Conservation (phyloP, 306 rosid genomes). For the Luffa acutangula region DNA sequence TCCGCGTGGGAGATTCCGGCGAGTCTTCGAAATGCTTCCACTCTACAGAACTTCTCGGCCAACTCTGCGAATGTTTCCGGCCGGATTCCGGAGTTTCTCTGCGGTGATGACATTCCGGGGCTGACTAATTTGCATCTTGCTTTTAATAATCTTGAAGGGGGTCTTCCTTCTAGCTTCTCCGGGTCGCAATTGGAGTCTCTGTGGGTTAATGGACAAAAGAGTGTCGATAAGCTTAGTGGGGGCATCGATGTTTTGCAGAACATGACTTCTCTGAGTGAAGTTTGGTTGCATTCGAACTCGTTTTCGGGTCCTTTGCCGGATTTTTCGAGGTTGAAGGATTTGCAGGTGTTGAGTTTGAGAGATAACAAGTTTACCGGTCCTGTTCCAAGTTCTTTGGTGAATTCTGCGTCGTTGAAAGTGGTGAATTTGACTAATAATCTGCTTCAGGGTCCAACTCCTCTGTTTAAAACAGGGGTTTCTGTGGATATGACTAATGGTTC, state of each 20-base stretch:
- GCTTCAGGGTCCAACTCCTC: constrained; percentile 63
- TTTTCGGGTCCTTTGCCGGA: constrained; percentile 67
- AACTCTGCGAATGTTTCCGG: constrained; percentile 60
- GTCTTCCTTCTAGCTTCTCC: constrained; percentile 38
- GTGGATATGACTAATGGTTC: constrained; percentile 54
- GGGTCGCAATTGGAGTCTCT: constrained; percentile 47
- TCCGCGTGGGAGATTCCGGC: constrained; percentile 57
- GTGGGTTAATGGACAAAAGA: constrained; percentile 75
- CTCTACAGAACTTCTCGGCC: constrained; percentile 68
- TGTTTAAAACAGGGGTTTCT: constrained; percentile 31
- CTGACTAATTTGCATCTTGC: constrained; percentile 58
- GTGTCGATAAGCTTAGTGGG: constrained; percentile 45
- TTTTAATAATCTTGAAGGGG: constrained; percentile 51
- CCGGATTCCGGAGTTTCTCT: constrained; percentile 42
- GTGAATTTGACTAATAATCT: constrained; percentile 71
- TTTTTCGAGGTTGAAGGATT: constrained; percentile 39
- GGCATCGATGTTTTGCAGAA: constrained; percentile 39
- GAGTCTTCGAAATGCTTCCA: constrained; percentile 32
- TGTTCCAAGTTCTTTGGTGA: constrained; percentile 47
- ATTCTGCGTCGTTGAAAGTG: constrained; percentile 32
- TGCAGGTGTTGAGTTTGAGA: constrained; percentile 50
- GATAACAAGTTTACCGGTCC: constrained; percentile 68
- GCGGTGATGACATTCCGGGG: constrained; percentile 31
- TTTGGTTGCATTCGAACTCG: constrained; percentile 68
- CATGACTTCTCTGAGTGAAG: constrained; percentile 56